Conservation (phyloP, 192 early-diverging fungal genomes). For the Rhizophagus prolifer region DNA sequence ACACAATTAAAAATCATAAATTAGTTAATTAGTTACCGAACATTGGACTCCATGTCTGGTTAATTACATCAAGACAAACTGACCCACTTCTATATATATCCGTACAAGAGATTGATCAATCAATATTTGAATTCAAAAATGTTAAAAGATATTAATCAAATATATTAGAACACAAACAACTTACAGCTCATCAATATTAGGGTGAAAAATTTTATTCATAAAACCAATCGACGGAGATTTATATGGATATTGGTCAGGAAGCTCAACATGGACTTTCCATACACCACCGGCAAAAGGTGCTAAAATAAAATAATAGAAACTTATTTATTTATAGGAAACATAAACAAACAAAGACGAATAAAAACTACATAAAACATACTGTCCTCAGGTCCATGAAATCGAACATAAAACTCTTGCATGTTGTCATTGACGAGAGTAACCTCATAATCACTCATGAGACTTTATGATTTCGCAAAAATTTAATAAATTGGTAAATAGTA, state of each 20-base stretch:
- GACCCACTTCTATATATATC: conserved; percentile 78
- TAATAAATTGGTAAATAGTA: neutral
- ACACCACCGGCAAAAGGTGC: conserved; percentile 92
- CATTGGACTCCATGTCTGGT: conserved; percentile 99
- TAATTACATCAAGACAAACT: conserved; percentile 99
- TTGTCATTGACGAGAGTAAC: conserved; percentile 98
- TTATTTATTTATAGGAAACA: conserved; percentile 7
- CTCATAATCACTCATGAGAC: conserved; percentile 99
- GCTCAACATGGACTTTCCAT: conserved; percentile 98
- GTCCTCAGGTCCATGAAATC: conserved; percentile 90
- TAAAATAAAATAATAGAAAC: conserved; percentile 38
- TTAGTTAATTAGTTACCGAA: conserved; percentile 63
- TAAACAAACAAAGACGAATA: conserved; percentile 7
- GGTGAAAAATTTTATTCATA: conserved; percentile 99
- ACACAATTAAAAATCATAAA: neutral
- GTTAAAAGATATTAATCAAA: neutral
- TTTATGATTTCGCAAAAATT: conserved; percentile 35
- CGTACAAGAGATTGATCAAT: neutral
- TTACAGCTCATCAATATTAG: conserved; percentile 98
- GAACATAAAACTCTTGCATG: conserved; percentile 98
- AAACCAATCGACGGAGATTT: conserved; percentile 99
- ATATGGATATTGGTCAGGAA: conserved; percentile 99
- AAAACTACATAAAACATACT: conserved; percentile 60
- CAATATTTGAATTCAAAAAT: neutral
- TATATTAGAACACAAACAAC: conserved; percentile 25